Percentiles rank a stretch among this genome's conserved stretches.
These are phyloP conservation scores for Diplodia seriata DNA, from an alignment of 2,329 filamentous ascomycete species.

Conservation along the genomic window DNA sequence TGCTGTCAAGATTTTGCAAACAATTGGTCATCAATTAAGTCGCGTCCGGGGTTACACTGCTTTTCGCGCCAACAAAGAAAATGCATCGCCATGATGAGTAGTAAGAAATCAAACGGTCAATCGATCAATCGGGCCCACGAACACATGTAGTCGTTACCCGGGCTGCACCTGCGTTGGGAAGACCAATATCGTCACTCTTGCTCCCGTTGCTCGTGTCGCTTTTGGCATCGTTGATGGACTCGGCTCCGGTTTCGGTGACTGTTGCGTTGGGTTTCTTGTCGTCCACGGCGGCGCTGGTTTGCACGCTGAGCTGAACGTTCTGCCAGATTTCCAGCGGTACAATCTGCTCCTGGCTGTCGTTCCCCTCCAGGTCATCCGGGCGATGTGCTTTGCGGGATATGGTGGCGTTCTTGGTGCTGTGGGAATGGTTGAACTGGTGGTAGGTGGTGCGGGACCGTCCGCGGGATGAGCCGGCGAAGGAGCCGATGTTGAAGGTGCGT, in stretches of 20 bases:
- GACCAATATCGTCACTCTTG: not conserved
- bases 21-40: not conserved
- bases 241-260: constrained; percentile 3
- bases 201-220: constrained; percentile 17
- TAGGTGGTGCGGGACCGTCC: constrained; percentile 23
- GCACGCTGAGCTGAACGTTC: constrained; percentile 25
- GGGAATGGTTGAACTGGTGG: constrained; percentile 20
- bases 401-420: constrained; percentile 6
- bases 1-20: not conserved
- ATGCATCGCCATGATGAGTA: not conserved
- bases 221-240: constrained; percentile 16
- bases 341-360: constrained; percentile 15
- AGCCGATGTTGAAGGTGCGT: constrained; percentile 50
- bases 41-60: constrained; percentile 5
- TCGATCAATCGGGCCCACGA: constrained; percentile 7
- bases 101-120: not conserved
- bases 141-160: constrained; percentile 20
- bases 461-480: constrained; percentile 37
- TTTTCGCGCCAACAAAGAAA: not conserved
- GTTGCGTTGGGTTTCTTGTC: constrained; percentile 5
- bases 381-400: not conserved
- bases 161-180: not conserved
- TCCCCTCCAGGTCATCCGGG: constrained; percentile 16
- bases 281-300: not conserved
- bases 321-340: constrained; percentile 29